These are phyloP conservation scores for Linderina pennispora DNA, from an alignment of 192 early-diverging fungal genomes.

Conservation along the genomic window DNA sequence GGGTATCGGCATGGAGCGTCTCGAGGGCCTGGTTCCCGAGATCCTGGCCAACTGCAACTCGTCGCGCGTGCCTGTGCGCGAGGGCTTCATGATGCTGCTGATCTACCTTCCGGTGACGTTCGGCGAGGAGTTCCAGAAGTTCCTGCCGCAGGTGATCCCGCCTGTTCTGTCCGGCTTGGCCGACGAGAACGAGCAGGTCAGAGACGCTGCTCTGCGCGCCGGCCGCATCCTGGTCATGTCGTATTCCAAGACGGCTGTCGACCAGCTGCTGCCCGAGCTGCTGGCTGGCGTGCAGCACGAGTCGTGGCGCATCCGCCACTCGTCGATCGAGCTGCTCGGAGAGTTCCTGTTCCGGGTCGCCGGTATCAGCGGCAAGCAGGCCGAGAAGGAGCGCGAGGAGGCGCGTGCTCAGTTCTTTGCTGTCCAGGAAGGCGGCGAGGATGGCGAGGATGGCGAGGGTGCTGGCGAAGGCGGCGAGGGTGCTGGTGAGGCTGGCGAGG, in stretches of 20 bases:
- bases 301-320: slow-evolving; percentile 95
- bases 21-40: slow-evolving; percentile 88
- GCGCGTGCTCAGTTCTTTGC: slow-evolving; percentile 42
- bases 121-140: slow-evolving; percentile 86
- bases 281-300: slow-evolving; percentile 84
- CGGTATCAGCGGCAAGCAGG: slow-evolving; percentile 67
- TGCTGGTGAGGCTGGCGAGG: slow-evolving; percentile 2
- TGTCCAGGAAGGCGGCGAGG: slow-evolving; percentile 8
- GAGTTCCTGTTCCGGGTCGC: slow-evolving; percentile 91
- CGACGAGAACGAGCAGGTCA: slow-evolving; percentile 91
- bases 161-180: slow-evolving; percentile 86
- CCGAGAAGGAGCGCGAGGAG: slow-evolving; percentile 39
- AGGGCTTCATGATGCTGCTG: slow-evolving; percentile 95
- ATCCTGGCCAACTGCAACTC: slow-evolving; percentile 74
- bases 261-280: slow-evolving; percentile 85
- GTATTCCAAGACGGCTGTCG: slow-evolving; percentile 81
- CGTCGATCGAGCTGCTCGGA: slow-evolving; percentile 89
- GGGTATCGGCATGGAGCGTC: slow-evolving; percentile 75
- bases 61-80: slow-evolving; percentile 73
- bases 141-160: slow-evolving; percentile 82
- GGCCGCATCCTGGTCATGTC: slow-evolving; percentile 91
- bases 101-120: slow-evolving; percentile 95
- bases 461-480: slow-evolving; percentile 14
- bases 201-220: slow-evolving; percentile 86
- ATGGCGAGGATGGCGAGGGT: slow-evolving; percentile 50